Evolutionary conservation across 1,284 basidiomycete species (phyloP).

Genomic region (Stereum hirsutum): DNA sequence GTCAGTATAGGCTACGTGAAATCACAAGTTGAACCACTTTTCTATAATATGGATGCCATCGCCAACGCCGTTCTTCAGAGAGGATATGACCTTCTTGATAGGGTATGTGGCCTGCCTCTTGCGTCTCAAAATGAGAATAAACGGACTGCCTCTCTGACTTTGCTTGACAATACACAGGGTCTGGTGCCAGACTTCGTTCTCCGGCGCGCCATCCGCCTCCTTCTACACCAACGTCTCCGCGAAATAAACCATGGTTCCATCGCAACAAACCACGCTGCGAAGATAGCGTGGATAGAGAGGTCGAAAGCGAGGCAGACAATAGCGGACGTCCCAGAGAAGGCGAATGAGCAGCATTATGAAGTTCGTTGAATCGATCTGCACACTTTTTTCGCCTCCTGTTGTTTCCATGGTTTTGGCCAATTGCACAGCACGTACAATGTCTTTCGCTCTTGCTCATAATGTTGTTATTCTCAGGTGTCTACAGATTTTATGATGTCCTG

Average conservation of each 20-base stretch:
- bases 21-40: not conserved
- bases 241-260: slow-evolving; percentile 56
- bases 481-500: slow-evolving; percentile 62
- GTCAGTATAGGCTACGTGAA: not conserved
- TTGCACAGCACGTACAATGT: not conserved
- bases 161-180: slow-evolving; percentile 25
- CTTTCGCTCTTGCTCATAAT: not conserved
- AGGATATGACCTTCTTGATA: slow-evolving; percentile 20
- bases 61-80: slow-evolving; percentile 9
- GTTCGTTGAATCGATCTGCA: too few species aligned
- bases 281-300: slow-evolving; percentile 55
- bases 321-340: slow-evolving; percentile 61
- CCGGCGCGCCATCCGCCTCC: slow-evolving; percentile 47
- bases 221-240: slow-evolving; percentile 51
- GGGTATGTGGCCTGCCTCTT: slow-evolving; percentile 11
- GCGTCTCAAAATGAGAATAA: not conserved
- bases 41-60: not conserved
- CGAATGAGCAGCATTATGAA: slow-evolving; percentile 78
- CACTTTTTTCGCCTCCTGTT: too few species aligned
- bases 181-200: slow-evolving; percentile 56
- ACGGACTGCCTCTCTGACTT: not conserved
- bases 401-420: not conserved
- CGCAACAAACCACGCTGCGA: slow-evolving; percentile 55
- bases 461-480: slow-evolving; percentile 34
- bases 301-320: slow-evolving; percentile 45